Conservation (phyloP, 106 monocot species). For the Dioscorea zingiberensis region DNA sequence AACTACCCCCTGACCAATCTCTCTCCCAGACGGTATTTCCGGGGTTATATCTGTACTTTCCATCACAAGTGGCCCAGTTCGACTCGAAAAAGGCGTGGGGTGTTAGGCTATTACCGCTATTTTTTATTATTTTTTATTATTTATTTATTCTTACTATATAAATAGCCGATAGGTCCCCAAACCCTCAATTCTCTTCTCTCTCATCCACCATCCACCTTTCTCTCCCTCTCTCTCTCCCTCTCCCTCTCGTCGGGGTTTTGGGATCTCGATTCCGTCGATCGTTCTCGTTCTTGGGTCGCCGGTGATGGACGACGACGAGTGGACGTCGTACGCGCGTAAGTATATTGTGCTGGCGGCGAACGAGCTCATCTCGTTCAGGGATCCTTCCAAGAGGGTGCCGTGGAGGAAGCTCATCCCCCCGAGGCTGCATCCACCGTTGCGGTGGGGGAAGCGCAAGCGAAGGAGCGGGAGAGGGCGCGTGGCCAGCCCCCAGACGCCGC, state of each 20-base stretch:
- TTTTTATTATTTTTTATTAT: too few species aligned
- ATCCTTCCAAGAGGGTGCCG: neutral
- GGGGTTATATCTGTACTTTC: too few species aligned
- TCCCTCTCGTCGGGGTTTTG: slow-evolving; percentile 1
- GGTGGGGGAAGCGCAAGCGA: neutral
- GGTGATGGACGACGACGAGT: neutral
- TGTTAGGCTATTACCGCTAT: too few species aligned
- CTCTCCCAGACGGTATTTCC: too few species aligned
- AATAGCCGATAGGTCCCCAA: neutral
- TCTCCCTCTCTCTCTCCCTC: neutral
- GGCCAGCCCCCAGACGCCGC: neutral
- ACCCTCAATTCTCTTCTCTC: neutral
- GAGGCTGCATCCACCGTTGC: neutral
- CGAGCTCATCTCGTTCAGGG: neutral
- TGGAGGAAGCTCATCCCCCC: neutral
- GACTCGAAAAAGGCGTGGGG: too few species aligned
- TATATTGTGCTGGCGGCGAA: neutral
- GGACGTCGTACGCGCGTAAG: neutral
- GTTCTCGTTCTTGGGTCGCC: too few species aligned
- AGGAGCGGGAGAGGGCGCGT: neutral
- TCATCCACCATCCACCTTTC: neutral
- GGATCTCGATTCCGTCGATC: neutral
- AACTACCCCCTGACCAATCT: too few species aligned
- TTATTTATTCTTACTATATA: too few species aligned
- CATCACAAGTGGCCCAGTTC: too few species aligned